phyloP scores from a whole-genome alignment of 1,139 yeast species.

The Zygoascus sp. region DNA sequence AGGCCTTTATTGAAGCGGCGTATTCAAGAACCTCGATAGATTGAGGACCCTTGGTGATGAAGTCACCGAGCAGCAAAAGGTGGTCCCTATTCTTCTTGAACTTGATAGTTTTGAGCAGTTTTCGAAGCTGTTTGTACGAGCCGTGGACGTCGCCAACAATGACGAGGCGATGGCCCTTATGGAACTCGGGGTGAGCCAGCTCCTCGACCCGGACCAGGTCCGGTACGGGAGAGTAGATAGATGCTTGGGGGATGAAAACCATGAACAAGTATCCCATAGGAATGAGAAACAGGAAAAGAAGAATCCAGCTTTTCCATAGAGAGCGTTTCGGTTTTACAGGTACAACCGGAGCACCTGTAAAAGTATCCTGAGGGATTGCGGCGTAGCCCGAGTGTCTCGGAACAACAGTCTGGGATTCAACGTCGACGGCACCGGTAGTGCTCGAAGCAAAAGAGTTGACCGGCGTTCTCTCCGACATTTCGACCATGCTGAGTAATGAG shows the following conservation, averaged over 20 bases:
- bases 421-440: neutral
- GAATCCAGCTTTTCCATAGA: neutral
- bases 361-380: neutral
- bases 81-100: constrained; percentile 50
- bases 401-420: neutral
- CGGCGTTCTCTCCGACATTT: neutral
- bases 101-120: constrained; percentile 44
- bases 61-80: constrained; percentile 76
- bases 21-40: constrained; percentile 65
- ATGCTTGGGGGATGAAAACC: constrained; percentile 20
- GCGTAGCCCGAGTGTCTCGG: neutral
- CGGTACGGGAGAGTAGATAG: constrained; percentile 22
- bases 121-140: constrained; percentile 50
- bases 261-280: constrained; percentile 21
- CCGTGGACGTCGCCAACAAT: constrained; percentile 91
- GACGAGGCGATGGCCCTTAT: constrained; percentile 44
- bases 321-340: neutral
- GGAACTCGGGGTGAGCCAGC: constrained; percentile 19
- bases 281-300: constrained; percentile 7
- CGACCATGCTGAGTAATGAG: neutral
- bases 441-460: neutral
- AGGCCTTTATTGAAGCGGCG: constrained; percentile 49
- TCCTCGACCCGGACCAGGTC: constrained; percentile 22
- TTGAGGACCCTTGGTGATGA: constrained; percentile 78
- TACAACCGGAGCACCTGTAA: neutral